A percentile compares a stretch with the other conserved stretches of the same genome.
Conservation (phyloP, 202 grass and related monocot genomes). For the Bolboschoenoplectus hybrid region DNA sequence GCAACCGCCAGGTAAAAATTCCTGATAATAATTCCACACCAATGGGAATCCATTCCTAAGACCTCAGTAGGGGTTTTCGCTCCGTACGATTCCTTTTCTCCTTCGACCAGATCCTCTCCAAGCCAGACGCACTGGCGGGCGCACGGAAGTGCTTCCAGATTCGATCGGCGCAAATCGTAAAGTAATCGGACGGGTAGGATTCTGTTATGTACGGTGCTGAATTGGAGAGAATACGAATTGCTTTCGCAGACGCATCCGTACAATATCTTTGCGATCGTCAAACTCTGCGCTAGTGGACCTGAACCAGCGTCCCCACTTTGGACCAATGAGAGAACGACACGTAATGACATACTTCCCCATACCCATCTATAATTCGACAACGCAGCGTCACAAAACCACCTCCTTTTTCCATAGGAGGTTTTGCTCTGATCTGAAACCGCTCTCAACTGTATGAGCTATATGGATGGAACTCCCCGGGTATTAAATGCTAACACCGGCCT, state of each 20-base stretch:
- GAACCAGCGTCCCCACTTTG: not conserved
- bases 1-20: too few relatives aligned
- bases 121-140: too few relatives aligned
- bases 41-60: not conserved
- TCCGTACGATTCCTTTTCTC: constrained; percentile 15
- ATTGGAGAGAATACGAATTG: too few relatives aligned
- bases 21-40: not conserved
- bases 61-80: not conserved
- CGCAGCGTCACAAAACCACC: not conserved
- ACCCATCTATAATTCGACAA: constrained; percentile 31
- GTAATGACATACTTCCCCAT: not conserved
- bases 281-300: not conserved
- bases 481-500: constrained; percentile 7
- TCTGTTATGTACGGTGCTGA: too few relatives aligned
- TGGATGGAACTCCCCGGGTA: not conserved
- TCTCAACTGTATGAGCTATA: not conserved
- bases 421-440: constrained; percentile 17
- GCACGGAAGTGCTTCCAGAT: too few relatives aligned
- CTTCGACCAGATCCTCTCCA: too few relatives aligned
- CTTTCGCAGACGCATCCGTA: not conserved
- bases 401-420: not conserved
- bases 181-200: too few relatives aligned
- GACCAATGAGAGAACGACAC: not conserved
- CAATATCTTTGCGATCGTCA: not conserved
- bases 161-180: too few relatives aligned